phyloP scores from a whole-genome alignment of 495 filamentous ascomycete species.

The Tuber brumale region DNA sequence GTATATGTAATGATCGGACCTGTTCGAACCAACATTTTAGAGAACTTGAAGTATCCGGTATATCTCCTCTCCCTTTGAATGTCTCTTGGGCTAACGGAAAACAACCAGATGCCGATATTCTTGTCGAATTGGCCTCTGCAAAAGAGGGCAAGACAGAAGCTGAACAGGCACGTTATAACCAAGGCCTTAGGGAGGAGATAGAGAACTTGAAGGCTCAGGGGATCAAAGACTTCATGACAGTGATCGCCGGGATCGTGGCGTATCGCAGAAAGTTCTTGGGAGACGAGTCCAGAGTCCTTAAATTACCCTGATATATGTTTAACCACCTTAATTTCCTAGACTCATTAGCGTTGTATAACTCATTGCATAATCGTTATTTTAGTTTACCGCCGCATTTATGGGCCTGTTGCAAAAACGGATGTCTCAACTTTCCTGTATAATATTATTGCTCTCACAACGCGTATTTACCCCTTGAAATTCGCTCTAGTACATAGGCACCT shows the following conservation, averaged over 20 bases:
- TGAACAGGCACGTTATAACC: constrained; percentile 63
- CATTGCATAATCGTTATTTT: background rate
- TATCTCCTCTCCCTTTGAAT: constrained; percentile 47
- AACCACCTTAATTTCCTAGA: constrained; percentile 2
- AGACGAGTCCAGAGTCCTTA: constrained; percentile 30
- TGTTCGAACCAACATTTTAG: constrained; percentile 75
- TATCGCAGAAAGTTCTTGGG: constrained; percentile 53
- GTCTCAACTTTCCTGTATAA: background rate
- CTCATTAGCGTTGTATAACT: background rate
- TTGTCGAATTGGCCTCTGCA: constrained; percentile 70
- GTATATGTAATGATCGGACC: constrained; percentile 65
- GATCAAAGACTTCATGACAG: constrained; percentile 70
- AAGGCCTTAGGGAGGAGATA: constrained; percentile 69
- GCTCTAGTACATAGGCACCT: background rate
- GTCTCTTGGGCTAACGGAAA: background rate
- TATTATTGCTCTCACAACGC: background rate
- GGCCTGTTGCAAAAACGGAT: background rate
- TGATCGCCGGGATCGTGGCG: constrained; percentile 73
- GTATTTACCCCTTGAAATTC: background rate
- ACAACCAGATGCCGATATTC: constrained; percentile 72
- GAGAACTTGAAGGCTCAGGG: constrained; percentile 65
- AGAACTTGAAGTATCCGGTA: constrained; percentile 71
- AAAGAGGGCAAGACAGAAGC: constrained; percentile 63
- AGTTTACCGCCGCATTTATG: background rate
- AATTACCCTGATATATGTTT: constrained; percentile 14